Conservation (phyloP, 2,329 filamentous ascomycete genomes). For the Verruconis gallopava region DNA sequence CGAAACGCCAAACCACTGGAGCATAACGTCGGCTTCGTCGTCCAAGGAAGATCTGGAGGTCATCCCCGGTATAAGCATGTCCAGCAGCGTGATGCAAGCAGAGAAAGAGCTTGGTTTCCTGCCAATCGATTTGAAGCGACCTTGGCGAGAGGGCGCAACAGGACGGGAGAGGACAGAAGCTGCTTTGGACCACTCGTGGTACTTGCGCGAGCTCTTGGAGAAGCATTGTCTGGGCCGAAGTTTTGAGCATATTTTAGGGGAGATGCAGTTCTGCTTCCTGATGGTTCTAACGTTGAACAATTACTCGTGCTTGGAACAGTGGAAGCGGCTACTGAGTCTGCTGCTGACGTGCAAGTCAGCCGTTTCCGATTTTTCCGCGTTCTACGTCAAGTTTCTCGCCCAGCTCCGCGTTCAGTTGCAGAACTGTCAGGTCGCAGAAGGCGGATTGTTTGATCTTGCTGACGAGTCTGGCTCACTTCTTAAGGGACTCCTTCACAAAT, state of each 20-base stretch:
- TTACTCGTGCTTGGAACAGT: constrained; percentile 52
- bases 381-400: constrained; percentile 40
- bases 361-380: constrained; percentile 31
- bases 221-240: constrained; percentile 24
- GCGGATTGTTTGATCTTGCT: constrained; percentile 46
- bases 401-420: constrained; percentile 40
- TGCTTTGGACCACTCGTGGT: constrained; percentile 50
- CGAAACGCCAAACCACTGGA: constrained; percentile 34
- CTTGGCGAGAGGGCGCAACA: constrained; percentile 48
- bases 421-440: constrained; percentile 45
- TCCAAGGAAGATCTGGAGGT: constrained; percentile 43
- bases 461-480: constrained; percentile 41
- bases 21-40: constrained; percentile 44
- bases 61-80: constrained; percentile 42
- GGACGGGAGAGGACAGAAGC: constrained; percentile 49
- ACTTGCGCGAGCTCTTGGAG: constrained; percentile 36
- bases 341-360: constrained; percentile 44
- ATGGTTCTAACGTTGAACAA: constrained; percentile 53
- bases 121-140: constrained; percentile 46
- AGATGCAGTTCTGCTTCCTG: constrained; percentile 49
- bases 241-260: constrained; percentile 33
- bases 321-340: constrained; percentile 45
- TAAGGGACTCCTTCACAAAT: constrained; percentile 37
- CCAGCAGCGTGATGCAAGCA: constrained; percentile 10
- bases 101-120: constrained; percentile 41